Base-by-base conservation (phyloP, 2,329 filamentous ascomycete genomes). In the Coniochaeta sp. region DNA sequence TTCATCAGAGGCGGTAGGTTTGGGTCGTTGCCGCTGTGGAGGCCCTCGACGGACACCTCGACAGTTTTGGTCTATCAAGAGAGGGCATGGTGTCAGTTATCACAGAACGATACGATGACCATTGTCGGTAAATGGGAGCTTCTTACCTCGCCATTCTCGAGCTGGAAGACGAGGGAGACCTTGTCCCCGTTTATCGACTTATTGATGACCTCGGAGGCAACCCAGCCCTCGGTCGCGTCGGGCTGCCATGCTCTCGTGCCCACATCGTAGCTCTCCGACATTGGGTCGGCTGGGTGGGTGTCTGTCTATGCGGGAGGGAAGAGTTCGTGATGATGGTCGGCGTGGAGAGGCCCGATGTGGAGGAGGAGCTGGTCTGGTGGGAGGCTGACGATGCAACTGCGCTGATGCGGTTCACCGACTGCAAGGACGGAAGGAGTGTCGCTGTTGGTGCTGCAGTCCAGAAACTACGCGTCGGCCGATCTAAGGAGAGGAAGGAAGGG, bases 241-340 rank as follows among this genome's bases (percentile, higher is more conserved):
- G 94, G 91, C 81, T 97, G 94, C 94, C 94, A 99, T 68, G 91
- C 94, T 82, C 90, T 85, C 65, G 92, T 97, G 67, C 92, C 94
- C 67, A 96, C 83, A 79, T 97, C 91, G 76, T 95, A 97, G 68
- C 83, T 89, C 73, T 95, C 88, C 76, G 90, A 89, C 91, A 96
- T 95, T 72, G 67, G 69, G 68, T 53, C 32, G 53, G 51, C 54
- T 52, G 53, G 55, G 42, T 55, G 49, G 51, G 33, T 48, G 50
- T 45, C 28, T 38, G 48, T 52, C 46, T 53, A 56, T 53, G 54
- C 53, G 57, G n/a, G n/a, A 51, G 55, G 59, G 60, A 57, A 53
- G 55, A 55, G 52, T 50, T 46, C n/a, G n/a, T n/a, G n/a, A 45
- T 51, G 22, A 40, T 55, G 52, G 51, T 40, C 28, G 14, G 26